phyloP scores from a whole-genome alignment of 768 basidiomycete species.

The Suillus cothurnatus region DNA sequence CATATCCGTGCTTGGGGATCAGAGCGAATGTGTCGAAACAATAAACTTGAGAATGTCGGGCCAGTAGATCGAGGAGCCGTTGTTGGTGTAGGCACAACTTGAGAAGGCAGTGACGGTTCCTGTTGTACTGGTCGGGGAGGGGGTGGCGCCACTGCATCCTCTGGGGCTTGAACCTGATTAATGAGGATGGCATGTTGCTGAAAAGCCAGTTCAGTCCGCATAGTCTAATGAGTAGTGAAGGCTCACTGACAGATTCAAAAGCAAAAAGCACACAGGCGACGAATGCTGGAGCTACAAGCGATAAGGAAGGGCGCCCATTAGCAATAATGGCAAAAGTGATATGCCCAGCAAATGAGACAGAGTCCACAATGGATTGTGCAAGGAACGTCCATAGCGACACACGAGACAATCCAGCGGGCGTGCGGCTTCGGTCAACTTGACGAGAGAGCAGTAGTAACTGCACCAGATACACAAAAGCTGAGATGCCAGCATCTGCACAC shows the following conservation, averaged over 20 bases:
- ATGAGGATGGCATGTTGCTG: constrained; percentile 86
- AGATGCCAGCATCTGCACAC: constrained; percentile 67
- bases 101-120: constrained; percentile 13
- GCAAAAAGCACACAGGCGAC: constrained; percentile 78
- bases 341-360: constrained; percentile 85
- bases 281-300: constrained; percentile 84
- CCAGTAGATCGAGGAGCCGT: constrained; percentile 18
- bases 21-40: constrained; percentile 60
- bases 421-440: constrained; percentile 75
- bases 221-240: neutral
- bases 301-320: constrained; percentile 79
- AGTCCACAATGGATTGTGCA: constrained; percentile 76
- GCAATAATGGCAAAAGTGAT: constrained; percentile 87
- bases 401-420: constrained; percentile 75
- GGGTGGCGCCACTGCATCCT: constrained; percentile 47
- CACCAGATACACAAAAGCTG: constrained; percentile 64
- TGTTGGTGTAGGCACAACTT: constrained; percentile 24
- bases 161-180: constrained; percentile 82
- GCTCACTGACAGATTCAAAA: constrained; percentile 73
- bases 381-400: constrained; percentile 86
- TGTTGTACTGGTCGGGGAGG: constrained; percentile 21
- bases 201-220: constrained; percentile 2
- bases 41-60: constrained; percentile 45
- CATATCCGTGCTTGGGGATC: constrained; percentile 76
- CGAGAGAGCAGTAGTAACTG: constrained; percentile 70